Conservation (phyloP, 768 basidiomycete genomes). For the Trichaptum fuscoviolaceum region DNA sequence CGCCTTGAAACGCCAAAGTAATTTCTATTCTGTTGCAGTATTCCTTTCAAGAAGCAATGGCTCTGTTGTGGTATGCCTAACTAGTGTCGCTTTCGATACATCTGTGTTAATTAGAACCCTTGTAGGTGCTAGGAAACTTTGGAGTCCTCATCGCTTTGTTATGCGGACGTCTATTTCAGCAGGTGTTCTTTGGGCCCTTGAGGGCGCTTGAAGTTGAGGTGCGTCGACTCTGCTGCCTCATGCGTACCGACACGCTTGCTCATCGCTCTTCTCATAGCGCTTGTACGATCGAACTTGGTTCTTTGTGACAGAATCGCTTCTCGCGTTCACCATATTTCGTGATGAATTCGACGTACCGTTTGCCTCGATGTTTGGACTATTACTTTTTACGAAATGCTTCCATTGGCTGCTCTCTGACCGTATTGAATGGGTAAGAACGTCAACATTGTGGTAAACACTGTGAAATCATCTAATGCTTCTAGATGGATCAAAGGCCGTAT, state of each 20-base stretch:
- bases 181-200: conserved; percentile 87
- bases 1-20: conserved; percentile 77
- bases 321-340: conserved; percentile 96
- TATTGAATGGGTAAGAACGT: conserved; percentile 83
- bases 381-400: conserved; percentile 94
- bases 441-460: neutral
- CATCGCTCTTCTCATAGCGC: conserved; percentile 50
- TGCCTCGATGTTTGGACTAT: conserved; percentile 88
- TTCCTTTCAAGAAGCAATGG: conserved; percentile 90
- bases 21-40: conserved; percentile 92
- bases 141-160: conserved; percentile 72
- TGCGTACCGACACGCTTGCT: neutral
- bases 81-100: conserved; percentile 1
- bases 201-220: conserved; percentile 91
- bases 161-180: conserved; percentile 72
- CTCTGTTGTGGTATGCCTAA: conserved; percentile 72
- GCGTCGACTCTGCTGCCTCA: conserved; percentile 17
- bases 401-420: conserved; percentile 96
- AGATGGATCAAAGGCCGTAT: conserved; percentile 98
- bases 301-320: conserved; percentile 92
- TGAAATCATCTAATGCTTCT: conserved; percentile 1
- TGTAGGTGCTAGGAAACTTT: conserved; percentile 88
- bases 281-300: conserved; percentile 96
- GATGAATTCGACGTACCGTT: conserved; percentile 94
- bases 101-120: neutral